These are phyloP conservation scores for Orbilia ellipsospora DNA, from an alignment of 2,329 filamentous ascomycete species.

Conservation along the genomic window DNA sequence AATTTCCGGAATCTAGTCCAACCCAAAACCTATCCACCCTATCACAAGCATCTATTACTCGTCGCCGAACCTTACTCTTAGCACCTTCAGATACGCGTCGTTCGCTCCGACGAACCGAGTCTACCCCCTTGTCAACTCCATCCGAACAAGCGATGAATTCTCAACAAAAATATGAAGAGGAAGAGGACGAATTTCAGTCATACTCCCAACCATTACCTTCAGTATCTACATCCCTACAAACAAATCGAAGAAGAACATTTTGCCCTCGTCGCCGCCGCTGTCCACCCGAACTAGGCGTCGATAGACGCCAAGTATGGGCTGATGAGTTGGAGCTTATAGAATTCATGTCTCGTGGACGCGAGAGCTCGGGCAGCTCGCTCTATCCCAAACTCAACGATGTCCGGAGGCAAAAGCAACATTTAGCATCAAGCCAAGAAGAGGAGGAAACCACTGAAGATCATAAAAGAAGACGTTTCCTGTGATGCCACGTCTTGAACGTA, in stretches of 20 bases:
- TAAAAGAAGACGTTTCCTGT: slow-evolving; percentile 1
- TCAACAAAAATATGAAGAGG: slow-evolving; percentile 21
- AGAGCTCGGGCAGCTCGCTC: slow-evolving; percentile 43
- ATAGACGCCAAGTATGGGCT: slow-evolving; percentile 53
- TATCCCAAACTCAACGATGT: slow-evolving; percentile 51
- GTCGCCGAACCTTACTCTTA: slow-evolving; percentile 34
- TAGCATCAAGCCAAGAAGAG: slow-evolving; percentile 32
- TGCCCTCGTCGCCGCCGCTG: slow-evolving; percentile 38
- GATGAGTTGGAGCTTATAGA: slow-evolving; percentile 54
- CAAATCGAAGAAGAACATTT: slow-evolving; percentile 26
- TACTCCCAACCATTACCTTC: slow-evolving; percentile 44
- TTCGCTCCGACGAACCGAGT: slow-evolving; percentile 48
- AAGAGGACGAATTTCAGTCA: slow-evolving; percentile 28
- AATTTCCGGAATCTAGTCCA: slow-evolving; percentile 12
- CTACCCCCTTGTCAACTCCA: slow-evolving; percentile 46
- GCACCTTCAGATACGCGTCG: slow-evolving; percentile 31
- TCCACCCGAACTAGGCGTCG: slow-evolving; percentile 34
- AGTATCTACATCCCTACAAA: slow-evolving; percentile 19
- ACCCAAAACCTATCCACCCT: slow-evolving; percentile 9
- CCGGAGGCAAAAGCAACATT: slow-evolving; percentile 24
- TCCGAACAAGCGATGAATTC: slow-evolving; percentile 14
- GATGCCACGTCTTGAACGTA: neutral
- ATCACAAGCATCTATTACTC: slow-evolving; percentile 39
- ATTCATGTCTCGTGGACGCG: slow-evolving; percentile 45
- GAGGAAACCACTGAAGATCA: neutral